Percentiles rank a stretch among this genome's conserved stretches.
These are phyloP conservation scores for Verbena officinalis DNA, from an alignment of 257 asterid genomes.

Conservation along the genomic window DNA sequence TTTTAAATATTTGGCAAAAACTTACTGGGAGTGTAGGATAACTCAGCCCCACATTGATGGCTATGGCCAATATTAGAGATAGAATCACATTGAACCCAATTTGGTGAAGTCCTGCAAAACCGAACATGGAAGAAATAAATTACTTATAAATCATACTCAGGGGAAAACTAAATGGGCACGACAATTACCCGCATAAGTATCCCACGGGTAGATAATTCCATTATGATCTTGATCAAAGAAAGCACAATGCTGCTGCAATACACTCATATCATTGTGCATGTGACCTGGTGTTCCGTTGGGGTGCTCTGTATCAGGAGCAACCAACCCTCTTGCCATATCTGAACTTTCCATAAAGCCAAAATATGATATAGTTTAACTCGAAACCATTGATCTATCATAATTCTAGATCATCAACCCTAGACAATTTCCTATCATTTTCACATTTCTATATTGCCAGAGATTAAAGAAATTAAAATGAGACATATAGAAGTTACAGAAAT, in stretches of 20 bases:
- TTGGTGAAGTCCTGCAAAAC: conserved; percentile 49
- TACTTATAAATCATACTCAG: background rate
- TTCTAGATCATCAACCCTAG: background rate
- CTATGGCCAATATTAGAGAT: conserved; percentile 44
- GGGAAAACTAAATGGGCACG: background rate
- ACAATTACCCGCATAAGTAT: conserved; percentile 37
- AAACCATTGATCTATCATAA: background rate
- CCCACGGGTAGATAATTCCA: conserved; percentile 84
- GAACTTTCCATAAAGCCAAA: conserved; percentile 13
- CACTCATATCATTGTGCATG: conserved; percentile 57
- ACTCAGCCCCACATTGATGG: conserved; percentile 55
- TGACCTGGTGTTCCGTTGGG: conserved; percentile 81
- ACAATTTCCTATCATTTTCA: too few species aligned
- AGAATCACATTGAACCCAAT: conserved; percentile 65
- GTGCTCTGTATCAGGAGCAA: conserved; percentile 74
- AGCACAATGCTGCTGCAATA: conserved; percentile 83
- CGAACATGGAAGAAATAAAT: background rate
- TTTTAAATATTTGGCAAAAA: background rate
- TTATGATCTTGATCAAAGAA: conserved; percentile 79
- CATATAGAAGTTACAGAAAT: too few species aligned
- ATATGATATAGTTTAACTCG: background rate
- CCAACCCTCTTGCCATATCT: conserved; percentile 78
- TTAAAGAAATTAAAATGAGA: too few species aligned
- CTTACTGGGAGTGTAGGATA: conserved; percentile 76
- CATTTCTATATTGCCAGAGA: too few species aligned